Conservation (phyloP, 768 basidiomycete genomes). For the Tubosaeta sp. region DNA sequence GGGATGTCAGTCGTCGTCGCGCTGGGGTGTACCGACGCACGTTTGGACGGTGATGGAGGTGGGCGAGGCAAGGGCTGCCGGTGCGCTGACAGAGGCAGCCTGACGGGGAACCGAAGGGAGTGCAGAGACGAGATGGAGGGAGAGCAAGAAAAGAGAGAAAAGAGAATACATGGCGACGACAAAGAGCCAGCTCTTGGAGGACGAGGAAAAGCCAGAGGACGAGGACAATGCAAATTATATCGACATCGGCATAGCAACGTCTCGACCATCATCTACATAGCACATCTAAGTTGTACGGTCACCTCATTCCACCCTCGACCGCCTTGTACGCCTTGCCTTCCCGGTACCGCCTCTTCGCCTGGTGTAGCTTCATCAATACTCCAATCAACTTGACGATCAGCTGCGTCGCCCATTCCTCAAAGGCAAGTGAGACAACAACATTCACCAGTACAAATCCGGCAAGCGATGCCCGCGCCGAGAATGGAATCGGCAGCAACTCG, state of each 20-base stretch:
- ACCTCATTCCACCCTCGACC: constrained; percentile 69
- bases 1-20: background rate
- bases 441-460: constrained; percentile 65
- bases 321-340: constrained; percentile 82
- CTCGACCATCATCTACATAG: background rate
- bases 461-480: constrained; percentile 65
- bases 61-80: constrained; percentile 27
- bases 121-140: constrained; percentile 24
- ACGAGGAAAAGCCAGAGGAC: background rate
- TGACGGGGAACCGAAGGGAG: constrained; percentile 26
- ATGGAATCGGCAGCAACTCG: constrained; percentile 72
- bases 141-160: constrained; percentile 24
- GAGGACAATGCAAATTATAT: constrained; percentile 2
- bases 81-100: constrained; percentile 13
- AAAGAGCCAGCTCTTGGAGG: constrained; percentile 37
- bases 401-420: constrained; percentile 73
- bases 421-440: constrained; percentile 62
- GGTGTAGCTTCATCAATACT: constrained; percentile 38
- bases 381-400: constrained; percentile 55
- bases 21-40: constrained; percentile 28
- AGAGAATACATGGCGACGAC: constrained; percentile 22
- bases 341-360: constrained; percentile 42
- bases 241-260: constrained; percentile 19
- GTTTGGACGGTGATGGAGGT: constrained; percentile 37
- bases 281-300: background rate